These are phyloP conservation scores for Pistacia atlantica DNA, from an alignment of 345 rosid species.

Conservation along the genomic window DNA sequence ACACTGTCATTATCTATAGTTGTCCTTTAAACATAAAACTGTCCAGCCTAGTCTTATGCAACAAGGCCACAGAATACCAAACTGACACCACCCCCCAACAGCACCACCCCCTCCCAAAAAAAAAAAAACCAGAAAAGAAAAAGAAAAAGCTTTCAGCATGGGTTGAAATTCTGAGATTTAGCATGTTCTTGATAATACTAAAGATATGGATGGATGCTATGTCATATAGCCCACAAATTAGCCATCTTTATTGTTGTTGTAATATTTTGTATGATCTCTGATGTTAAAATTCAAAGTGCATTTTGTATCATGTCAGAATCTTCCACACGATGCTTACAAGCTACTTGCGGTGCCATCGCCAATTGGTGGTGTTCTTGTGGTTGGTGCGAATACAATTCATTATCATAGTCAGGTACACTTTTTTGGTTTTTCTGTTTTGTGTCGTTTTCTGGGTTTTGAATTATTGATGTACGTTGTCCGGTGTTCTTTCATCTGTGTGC, in stretches of 20 bases:
- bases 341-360: slow-evolving; percentile 97
- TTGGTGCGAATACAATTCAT: slow-evolving; percentile 81
- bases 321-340: slow-evolving; percentile 97
- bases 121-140: too few species aligned
- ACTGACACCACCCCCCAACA: too few species aligned
- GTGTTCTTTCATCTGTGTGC: slow-evolving; percentile 15
- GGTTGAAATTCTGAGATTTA: slow-evolving; percentile 12
- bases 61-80: background rate
- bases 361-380: slow-evolving; percentile 92
- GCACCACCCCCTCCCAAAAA: too few species aligned
- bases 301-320: slow-evolving; percentile 60
- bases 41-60: background rate
- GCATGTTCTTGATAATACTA: slow-evolving; percentile 2
- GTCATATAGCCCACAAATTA: background rate
- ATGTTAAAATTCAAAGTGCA: slow-evolving; percentile 11
- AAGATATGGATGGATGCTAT: background rate
- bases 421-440: slow-evolving; percentile 11
- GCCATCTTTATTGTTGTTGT: background rate
- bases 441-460: background rate
- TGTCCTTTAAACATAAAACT: slow-evolving; percentile 4
- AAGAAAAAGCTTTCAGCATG: slow-evolving; percentile 6
- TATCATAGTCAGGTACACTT: slow-evolving; percentile 87
- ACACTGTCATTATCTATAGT: background rate
- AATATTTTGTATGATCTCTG: slow-evolving; percentile 5
- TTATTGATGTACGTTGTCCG: slow-evolving; percentile 6